Percentiles rank a stretch among this genome's conserved stretches.
These are phyloP conservation scores for Musa schizocarpa DNA, from an alignment of 176 grass and related monocot species.

Conservation along the genomic window DNA sequence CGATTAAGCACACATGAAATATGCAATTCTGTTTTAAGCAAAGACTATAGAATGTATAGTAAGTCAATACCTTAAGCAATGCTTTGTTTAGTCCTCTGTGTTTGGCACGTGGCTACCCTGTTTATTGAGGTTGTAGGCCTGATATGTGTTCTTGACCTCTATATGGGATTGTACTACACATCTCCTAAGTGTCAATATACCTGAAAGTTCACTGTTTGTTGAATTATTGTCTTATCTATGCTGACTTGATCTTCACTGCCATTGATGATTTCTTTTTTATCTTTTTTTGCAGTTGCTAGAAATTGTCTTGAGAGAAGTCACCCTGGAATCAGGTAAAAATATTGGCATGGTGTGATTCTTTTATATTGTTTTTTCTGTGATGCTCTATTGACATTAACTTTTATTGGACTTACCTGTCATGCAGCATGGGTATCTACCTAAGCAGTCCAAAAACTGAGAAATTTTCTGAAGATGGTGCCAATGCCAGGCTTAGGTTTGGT, in stretches of 20 bases:
- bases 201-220: background rate
- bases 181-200: background rate
- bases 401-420: background rate
- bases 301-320: background rate
- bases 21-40: background rate
- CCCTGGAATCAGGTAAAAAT: background rate
- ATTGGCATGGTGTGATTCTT: background rate
- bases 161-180: background rate
- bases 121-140: too few species aligned
- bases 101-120: too few species aligned
- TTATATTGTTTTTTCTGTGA: background rate
- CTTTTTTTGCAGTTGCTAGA: background rate
- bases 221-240: background rate
- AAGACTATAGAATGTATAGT: too few species aligned
- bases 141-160: too few species aligned
- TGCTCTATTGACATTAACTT: background rate
- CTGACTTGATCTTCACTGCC: background rate
- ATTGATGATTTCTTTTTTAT: background rate
- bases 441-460: slow-evolving; percentile 17
- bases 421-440: slow-evolving; percentile 14
- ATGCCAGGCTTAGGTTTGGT: slow-evolving; percentile 1
- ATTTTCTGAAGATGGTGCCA: slow-evolving; percentile 11
- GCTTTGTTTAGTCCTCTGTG: too few species aligned
- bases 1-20: background rate
- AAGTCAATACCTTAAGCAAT: too few species aligned